Conservation (phyloP, 306 rosid genomes). For the Aeschynomene evenia region DNA sequence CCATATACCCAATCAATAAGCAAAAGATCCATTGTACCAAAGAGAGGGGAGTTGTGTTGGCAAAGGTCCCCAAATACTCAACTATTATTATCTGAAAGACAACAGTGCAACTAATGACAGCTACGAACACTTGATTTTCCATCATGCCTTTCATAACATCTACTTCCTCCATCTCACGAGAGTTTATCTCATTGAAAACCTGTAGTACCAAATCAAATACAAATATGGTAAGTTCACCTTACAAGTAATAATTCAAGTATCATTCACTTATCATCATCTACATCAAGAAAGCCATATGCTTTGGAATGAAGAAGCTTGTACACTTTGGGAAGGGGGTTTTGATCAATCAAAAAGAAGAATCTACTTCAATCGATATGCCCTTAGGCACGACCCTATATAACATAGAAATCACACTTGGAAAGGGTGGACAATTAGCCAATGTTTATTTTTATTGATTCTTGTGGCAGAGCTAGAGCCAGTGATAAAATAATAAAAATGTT, state of each 20-base stretch:
- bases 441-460: too few relatives aligned
- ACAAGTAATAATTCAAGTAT: neutral
- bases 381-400: neutral
- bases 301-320: too few relatives aligned
- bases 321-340: too few relatives aligned
- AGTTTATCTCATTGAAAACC: conserved; percentile 91
- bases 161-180: conserved; percentile 89
- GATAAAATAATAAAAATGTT: too few relatives aligned
- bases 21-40: conserved; percentile 69
- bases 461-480: too few relatives aligned
- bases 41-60: conserved; percentile 80
- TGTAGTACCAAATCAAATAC: conserved; percentile 29
- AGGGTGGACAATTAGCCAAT: neutral
- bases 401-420: neutral
- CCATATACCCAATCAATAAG: conserved; percentile 57
- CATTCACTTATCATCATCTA: neutral
- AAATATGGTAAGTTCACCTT: neutral
- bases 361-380: neutral
- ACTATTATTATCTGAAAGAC: conserved; percentile 80
- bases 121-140: conserved; percentile 72
- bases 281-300: too few relatives aligned
- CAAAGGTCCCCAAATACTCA: conserved; percentile 82
- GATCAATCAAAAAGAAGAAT: neutral
- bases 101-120: conserved; percentile 60
- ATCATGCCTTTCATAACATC: conserved; percentile 76